Evolutionary conservation across 257 asterid genomes (phyloP).

Genomic region (Anisodus acutangulus): DNA sequence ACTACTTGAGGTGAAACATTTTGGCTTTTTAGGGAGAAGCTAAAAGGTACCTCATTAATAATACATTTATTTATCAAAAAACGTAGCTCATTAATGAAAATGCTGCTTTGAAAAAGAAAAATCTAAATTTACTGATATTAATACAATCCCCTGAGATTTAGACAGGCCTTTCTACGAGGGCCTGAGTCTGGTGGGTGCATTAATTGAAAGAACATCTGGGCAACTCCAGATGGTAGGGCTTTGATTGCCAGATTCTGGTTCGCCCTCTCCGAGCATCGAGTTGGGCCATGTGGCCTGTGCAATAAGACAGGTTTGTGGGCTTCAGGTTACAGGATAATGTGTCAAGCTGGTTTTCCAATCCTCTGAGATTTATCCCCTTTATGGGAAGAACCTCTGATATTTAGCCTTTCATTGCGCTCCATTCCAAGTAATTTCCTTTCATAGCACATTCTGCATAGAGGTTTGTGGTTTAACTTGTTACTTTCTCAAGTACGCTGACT

Average conservation of each 20-base stretch:
- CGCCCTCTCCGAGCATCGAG: background rate
- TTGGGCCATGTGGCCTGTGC: background rate
- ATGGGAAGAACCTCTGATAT: background rate
- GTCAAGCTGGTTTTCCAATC: background rate
- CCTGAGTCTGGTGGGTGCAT: background rate
- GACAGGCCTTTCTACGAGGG: background rate
- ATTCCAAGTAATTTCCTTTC: background rate
- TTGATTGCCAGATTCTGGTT: background rate
- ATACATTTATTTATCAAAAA: background rate
- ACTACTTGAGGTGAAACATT: background rate
- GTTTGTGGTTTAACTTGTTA: background rate
- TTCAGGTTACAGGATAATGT: background rate
- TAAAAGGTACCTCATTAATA: background rate
- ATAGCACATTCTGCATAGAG: background rate
- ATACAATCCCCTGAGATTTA: background rate
- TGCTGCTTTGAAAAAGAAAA: background rate
- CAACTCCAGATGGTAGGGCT: background rate
- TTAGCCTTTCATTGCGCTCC: background rate
- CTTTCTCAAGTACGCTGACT: background rate
- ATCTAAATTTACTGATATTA: background rate
- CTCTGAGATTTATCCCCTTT: background rate
- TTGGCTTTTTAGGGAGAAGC: background rate
- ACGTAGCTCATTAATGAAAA: background rate
- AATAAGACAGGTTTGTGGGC: background rate
- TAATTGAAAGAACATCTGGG: conserved; percentile 16